Conservation (phyloP, 2,329 filamentous ascomycete species). For the Cryphonectria radicalis region DNA sequence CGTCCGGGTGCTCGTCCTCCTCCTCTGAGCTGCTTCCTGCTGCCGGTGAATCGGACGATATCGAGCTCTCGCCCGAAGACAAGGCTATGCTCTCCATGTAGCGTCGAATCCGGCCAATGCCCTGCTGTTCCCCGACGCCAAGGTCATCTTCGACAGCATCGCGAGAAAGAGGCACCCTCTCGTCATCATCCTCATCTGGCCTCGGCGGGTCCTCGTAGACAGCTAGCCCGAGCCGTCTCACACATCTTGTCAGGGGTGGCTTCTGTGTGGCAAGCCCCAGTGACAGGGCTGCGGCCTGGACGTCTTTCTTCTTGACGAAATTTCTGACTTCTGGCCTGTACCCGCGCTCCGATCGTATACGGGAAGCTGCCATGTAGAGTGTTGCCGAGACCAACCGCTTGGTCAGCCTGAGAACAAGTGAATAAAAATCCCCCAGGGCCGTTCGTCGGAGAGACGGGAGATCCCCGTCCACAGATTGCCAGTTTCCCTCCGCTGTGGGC, state of each 20-base stretch:
- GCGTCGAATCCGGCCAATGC: conserved; percentile 10
- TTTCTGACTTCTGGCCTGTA: conserved; percentile 35
- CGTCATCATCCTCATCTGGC: conserved; percentile 34
- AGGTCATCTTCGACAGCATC: conserved; percentile 50
- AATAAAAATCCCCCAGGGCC: conserved; percentile 76
- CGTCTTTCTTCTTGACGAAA: conserved; percentile 50
- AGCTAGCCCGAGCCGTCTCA: conserved; percentile 54
- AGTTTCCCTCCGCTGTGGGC: conserved; percentile 65
- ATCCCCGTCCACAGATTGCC: conserved; percentile 61
- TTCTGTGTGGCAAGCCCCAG: conserved; percentile 47
- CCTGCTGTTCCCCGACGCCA: conserved; percentile 26
- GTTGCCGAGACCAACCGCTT: conserved; percentile 71
- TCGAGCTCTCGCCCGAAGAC: conserved; percentile 10
- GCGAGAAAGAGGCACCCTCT: conserved; percentile 43
- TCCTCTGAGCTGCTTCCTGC: conserved; percentile 11
- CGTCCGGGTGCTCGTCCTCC: conserved; percentile 4
- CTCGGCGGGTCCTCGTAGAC: conserved; percentile 45
- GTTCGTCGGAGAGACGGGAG: conserved; percentile 74
- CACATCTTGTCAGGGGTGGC: conserved; percentile 49
- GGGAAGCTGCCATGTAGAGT: conserved; percentile 71
- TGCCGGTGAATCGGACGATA: conserved; percentile 9
- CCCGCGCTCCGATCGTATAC: conserved; percentile 58
- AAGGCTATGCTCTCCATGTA: conserved; percentile 14
- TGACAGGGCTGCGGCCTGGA: conserved; percentile 53
- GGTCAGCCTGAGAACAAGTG: conserved; percentile 69